Evolutionary conservation across 805 yeast genomes (phyloP).

Genomic region (Tanozyma kutaoensis): DNA sequence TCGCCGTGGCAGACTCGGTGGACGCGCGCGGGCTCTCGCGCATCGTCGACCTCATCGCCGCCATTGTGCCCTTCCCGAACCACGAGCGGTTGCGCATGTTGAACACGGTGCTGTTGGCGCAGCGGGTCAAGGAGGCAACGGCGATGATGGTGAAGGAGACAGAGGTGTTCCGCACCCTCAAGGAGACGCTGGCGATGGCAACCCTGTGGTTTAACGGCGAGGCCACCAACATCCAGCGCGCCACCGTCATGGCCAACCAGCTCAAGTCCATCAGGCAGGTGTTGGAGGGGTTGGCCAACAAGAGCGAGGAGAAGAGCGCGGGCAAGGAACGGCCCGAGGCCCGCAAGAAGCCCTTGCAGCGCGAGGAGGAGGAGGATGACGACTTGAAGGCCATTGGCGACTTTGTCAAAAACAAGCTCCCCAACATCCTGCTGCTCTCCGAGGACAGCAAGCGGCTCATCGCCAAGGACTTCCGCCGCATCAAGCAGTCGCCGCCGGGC

Average conservation of each 20-base stretch:
- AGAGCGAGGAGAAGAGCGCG: slow-evolving; percentile 2
- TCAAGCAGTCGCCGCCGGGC: slow-evolving; percentile 33
- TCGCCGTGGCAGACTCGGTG: too few relatives aligned
- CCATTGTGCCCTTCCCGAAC: slow-evolving; percentile 37
- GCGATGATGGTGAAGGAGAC: slow-evolving; percentile 20
- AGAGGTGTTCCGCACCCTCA: slow-evolving; percentile 21
- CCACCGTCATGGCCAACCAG: slow-evolving; percentile 42
- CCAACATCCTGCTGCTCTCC: slow-evolving; percentile 17
- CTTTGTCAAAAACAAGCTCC: slow-evolving; percentile 23
- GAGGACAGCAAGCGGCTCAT: slow-evolving; percentile 27
- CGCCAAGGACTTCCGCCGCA: slow-evolving; percentile 38
- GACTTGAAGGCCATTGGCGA: slow-evolving; percentile 23
- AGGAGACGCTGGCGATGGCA: slow-evolving; percentile 17
- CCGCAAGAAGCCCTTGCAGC: too few relatives aligned
- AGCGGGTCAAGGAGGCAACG: slow-evolving; percentile 19
- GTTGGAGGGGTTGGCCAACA: slow-evolving; percentile 31
- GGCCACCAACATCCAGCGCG: slow-evolving; percentile 38
- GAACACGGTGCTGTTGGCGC: slow-evolving; percentile 12
- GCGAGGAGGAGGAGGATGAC: slow-evolving; percentile 33
- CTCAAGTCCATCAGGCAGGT: slow-evolving; percentile 36
- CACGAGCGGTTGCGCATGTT: slow-evolving; percentile 28
- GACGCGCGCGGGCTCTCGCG: too few relatives aligned
- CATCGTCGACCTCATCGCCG: slow-evolving; percentile 32
- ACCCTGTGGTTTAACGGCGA: slow-evolving; percentile 35
- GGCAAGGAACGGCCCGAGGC: too few relatives aligned